These are phyloP conservation scores for Ambrosia artemisiifolia DNA, from an alignment of 129 eudicot genomes.

Conservation along the genomic window DNA sequence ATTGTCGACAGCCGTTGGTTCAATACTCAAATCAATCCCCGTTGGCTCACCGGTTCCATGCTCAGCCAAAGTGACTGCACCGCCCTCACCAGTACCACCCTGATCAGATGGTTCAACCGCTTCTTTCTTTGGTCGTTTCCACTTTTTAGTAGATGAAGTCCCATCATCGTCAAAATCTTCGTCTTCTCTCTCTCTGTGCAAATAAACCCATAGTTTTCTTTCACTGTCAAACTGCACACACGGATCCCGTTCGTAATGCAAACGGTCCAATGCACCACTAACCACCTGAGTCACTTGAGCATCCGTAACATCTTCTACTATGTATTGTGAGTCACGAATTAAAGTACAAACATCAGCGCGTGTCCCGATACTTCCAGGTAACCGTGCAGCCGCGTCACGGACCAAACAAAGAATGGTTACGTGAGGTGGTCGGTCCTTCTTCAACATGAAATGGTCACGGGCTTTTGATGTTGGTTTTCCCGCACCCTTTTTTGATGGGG, in stretches of 20 bases:
- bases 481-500: constrained; percentile 94
- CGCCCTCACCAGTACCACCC: constrained; percentile 23
- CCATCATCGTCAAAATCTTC: constrained; percentile 99
- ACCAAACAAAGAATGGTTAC: constrained; percentile 96
- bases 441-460: constrained; percentile 94
- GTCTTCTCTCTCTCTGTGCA: constrained; percentile 92
- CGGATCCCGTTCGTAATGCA: constrained; percentile 97
- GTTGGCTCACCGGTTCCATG: constrained; percentile 43
- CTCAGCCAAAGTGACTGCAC: constrained; percentile 49
- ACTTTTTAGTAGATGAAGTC: constrained; percentile 95
- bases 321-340: constrained; percentile 87
- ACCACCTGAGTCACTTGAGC: constrained; percentile 91
- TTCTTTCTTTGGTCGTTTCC: constrained; percentile 95
- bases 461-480: constrained; percentile 98
- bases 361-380: constrained; percentile 95
- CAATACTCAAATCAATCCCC: constrained; percentile 61
- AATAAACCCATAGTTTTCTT: constrained; percentile 89
- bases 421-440: constrained; percentile 91
- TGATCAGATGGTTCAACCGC: constrained; percentile 56
- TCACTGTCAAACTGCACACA: constrained; percentile 93
- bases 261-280: constrained; percentile 95
- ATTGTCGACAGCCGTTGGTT: constrained; percentile 33
- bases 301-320: constrained; percentile 88
- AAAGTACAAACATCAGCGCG: constrained; percentile 96
- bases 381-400: constrained; percentile 94